Percentiles rank a stretch among this genome's conserved stretches.
Evolutionary conservation across 2,329 filamentous ascomycete species (phyloP).

Genomic region (Diaporthe destruens): DNA sequence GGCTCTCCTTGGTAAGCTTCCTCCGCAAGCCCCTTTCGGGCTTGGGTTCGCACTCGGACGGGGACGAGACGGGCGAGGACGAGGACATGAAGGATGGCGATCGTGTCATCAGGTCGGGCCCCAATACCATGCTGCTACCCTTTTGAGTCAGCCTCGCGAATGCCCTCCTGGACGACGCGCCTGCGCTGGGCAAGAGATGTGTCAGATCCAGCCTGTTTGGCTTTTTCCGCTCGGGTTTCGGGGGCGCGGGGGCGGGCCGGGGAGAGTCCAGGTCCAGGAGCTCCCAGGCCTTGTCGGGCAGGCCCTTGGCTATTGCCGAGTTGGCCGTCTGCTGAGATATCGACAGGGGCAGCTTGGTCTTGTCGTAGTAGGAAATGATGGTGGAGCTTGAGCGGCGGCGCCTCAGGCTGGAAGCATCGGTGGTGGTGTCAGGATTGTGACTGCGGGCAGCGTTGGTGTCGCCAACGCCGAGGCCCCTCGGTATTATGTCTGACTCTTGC

Average conservation of each 20-base stretch:
- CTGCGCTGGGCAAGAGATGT: conserved; percentile 53
- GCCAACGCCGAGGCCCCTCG: conserved; percentile 47
- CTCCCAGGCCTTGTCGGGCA: conserved; percentile 61
- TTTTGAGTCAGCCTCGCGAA: conserved; percentile 41
- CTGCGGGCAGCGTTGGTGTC: conserved; percentile 45
- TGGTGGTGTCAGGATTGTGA: conserved; percentile 47
- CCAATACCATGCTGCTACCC: conserved; percentile 49
- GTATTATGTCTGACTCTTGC: conserved; percentile 62
- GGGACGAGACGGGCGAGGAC: conserved; percentile 48
- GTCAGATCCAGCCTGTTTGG: conserved; percentile 64
- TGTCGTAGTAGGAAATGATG: conserved; percentile 70
- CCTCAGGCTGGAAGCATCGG: conserved; percentile 59
- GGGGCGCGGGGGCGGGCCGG: conserved; percentile 47
- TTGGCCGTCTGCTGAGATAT: conserved; percentile 71
- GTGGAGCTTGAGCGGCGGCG: conserved; percentile 67
- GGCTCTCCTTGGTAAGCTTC: conserved; percentile 54
- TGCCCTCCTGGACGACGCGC: conserved; percentile 45
- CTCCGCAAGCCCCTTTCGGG: conserved; percentile 50
- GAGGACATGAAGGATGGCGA: conserved; percentile 61
- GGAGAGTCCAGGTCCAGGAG: conserved; percentile 59
- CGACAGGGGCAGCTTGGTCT: conserved; percentile 66
- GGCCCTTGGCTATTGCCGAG: conserved; percentile 69
- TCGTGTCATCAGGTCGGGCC: conserved; percentile 53
- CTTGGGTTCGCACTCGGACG: conserved; percentile 45
- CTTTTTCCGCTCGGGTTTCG: conserved; percentile 58